Percentiles rank a stretch among this genome's conserved stretches.
Evolutionary conservation across 345 rosid species (phyloP).

Genomic region (Mallotus nudiflorus): DNA sequence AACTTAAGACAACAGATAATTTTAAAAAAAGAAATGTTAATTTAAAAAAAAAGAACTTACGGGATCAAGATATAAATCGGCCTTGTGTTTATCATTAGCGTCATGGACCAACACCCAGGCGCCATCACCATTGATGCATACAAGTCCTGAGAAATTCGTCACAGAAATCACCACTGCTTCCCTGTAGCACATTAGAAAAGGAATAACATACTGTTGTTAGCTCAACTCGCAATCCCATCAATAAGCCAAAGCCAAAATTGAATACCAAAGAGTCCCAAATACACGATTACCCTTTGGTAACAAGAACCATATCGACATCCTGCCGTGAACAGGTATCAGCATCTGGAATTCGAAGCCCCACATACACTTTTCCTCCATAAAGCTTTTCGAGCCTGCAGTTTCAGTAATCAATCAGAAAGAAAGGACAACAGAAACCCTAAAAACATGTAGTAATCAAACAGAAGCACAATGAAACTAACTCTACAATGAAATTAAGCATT

Average conservation of each 20-base stretch:
- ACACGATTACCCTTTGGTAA: constrained; percentile 55
- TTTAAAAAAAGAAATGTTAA: too few relatives aligned
- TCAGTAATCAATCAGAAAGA: too few relatives aligned
- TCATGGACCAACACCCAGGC: constrained; percentile 84
- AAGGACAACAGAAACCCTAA: neutral
- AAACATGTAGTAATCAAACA: neutral
- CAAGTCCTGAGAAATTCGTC: constrained; percentile 69
- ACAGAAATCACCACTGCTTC: constrained; percentile 71
- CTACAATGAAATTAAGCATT: too few relatives aligned
- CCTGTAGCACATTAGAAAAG: constrained; percentile 32
- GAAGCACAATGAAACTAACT: too few relatives aligned
- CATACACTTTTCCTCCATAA: constrained; percentile 74
- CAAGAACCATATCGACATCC: constrained; percentile 66
- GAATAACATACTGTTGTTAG: neutral
- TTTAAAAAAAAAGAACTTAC: constrained; percentile 60
- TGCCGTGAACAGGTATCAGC: constrained; percentile 75
- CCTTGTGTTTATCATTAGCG: constrained; percentile 43
- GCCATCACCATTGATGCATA: constrained; percentile 61
- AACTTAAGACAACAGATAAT: too few relatives aligned
- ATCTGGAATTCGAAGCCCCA: constrained; percentile 92
- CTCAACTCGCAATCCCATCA: too few relatives aligned
- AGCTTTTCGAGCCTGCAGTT: constrained; percentile 73
- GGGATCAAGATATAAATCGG: constrained; percentile 57
- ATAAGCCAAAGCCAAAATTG: too few relatives aligned
- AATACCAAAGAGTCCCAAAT: too few relatives aligned